phyloP scores from a whole-genome alignment of 2,329 filamentous ascomycete species.

The Diaporthe humulicola region DNA sequence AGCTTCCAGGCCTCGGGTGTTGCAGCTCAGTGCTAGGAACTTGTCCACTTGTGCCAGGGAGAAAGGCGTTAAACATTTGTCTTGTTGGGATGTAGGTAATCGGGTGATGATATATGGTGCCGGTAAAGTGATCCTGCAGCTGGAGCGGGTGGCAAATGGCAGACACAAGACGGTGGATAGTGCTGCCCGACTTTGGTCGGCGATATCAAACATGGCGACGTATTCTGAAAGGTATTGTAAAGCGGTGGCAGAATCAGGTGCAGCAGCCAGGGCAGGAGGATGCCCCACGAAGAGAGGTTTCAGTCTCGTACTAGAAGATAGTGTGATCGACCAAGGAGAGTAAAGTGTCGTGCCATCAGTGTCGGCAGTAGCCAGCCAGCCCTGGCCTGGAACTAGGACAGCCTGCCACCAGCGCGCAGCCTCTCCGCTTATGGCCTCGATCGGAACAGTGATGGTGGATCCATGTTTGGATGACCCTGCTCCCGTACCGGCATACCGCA shows the following conservation, averaged over 20 bases:
- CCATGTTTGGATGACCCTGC: not conserved
- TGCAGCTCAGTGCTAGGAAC: slow-evolving; percentile 6
- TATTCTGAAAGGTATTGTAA: slow-evolving; percentile 10
- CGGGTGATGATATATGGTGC: not conserved
- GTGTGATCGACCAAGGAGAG: not conserved
- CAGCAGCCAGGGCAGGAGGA: not conserved
- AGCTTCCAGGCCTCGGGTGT: not conserved
- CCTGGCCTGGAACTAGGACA: slow-evolving; percentile 6
- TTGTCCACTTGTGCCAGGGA: slow-evolving; percentile 9
- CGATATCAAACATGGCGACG: not conserved
- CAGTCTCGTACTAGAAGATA: not conserved
- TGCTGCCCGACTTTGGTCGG: slow-evolving; percentile 20
- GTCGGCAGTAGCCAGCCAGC: slow-evolving; percentile 14
- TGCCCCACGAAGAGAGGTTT: not conserved
- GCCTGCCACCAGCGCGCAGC: slow-evolving; percentile 26
- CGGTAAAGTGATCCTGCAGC: not conserved
- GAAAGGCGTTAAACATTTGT: not conserved
- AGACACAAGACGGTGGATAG: slow-evolving; percentile 20
- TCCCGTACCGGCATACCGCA: not conserved
- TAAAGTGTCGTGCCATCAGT: not conserved
- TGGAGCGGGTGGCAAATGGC: not conserved
- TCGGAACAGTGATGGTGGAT: not conserved
- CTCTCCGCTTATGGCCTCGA: not conserved
- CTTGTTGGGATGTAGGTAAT: not conserved
- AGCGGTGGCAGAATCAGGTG: slow-evolving; percentile 1